Evolutionary conservation across 306 rosid species (phyloP).

Genomic region (Comarum palustre): DNA sequence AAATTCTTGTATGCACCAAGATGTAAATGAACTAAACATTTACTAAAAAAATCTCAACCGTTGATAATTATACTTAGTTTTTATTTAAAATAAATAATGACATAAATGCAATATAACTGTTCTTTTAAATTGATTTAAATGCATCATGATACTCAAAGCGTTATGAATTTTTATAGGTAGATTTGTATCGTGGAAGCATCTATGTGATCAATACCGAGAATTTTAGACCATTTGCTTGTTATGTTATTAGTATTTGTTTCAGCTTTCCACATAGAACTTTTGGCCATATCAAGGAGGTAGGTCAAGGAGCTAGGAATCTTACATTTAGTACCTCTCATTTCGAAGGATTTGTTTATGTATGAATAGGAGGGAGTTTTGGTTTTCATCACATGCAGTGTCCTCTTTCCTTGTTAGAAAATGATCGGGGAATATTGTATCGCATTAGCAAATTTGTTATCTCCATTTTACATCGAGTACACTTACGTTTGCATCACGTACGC

Average conservation of each 20-base stretch:
- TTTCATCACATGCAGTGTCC: background rate
- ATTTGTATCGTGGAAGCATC: conserved; percentile 54
- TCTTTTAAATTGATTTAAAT: no score
- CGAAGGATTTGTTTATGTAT: background rate
- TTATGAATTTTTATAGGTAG: conserved; percentile 28
- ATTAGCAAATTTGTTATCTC: background rate
- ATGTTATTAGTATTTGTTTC: conserved; percentile 23
- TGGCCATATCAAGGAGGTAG: conserved; percentile 15
- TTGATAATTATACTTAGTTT: no score
- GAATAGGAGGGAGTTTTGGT: background rate
- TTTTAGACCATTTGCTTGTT: conserved; percentile 12
- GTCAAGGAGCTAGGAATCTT: conserved; percentile 48
- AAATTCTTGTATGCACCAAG: no score
- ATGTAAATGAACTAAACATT: no score
- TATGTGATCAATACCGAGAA: conserved; percentile 34
- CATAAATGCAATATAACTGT: no score
- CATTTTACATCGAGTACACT: no score
- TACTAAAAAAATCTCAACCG: no score
- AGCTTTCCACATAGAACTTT: conserved; percentile 24
- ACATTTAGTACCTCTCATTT: conserved; percentile 21
- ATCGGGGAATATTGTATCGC: background rate
- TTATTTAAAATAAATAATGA: no score
- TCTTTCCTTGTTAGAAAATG: conserved; percentile 5
- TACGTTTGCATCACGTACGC: no score
- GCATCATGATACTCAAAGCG: no score